Conservation (phyloP, 306 rosid species). For the Vigna nakashimae region DNA sequence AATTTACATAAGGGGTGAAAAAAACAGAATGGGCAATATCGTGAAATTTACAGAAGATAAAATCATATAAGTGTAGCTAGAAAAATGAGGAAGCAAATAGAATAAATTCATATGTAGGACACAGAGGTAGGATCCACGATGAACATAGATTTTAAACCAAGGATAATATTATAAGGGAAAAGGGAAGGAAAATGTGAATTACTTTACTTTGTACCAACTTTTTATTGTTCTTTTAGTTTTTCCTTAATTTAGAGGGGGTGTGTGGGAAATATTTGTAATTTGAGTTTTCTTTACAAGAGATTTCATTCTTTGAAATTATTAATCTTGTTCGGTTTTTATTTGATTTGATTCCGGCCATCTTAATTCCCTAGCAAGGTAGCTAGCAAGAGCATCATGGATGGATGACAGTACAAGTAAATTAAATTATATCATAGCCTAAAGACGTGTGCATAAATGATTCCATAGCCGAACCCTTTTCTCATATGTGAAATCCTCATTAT, state of each 20-base stretch:
- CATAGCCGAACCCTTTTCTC: slow-evolving; percentile 31
- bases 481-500: slow-evolving; percentile 32
- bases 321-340: neutral
- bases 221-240: slow-evolving; percentile 38
- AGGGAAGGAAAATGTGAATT: slow-evolving; percentile 56
- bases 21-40: neutral
- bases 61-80: neutral
- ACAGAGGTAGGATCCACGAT: slow-evolving; percentile 50
- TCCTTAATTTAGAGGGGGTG: slow-evolving; percentile 50
- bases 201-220: slow-evolving; percentile 44
- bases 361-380: slow-evolving; percentile 18
- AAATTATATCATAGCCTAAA: slow-evolving; percentile 28
- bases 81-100: slow-evolving; percentile 21
- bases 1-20: neutral
- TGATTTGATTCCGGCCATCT: slow-evolving; percentile 27
- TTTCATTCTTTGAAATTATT: slow-evolving; percentile 67
- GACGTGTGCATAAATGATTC: slow-evolving; percentile 68
- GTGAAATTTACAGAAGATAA: slow-evolving; percentile 15
- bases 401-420: slow-evolving; percentile 41
- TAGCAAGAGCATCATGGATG: slow-evolving; percentile 54
- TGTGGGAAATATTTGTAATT: slow-evolving; percentile 62
- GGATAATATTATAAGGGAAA: slow-evolving; percentile 39
- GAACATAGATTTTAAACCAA: slow-evolving; percentile 49
- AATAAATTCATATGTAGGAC: slow-evolving; percentile 50
- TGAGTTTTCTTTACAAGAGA: slow-evolving; percentile 45